Evolutionary conservation across 228 moss, liverwort and hornwort genomes (phyloP), one percentile per base, ranked within the genome.

Genomic region (Sphagnum fallax): DNA sequence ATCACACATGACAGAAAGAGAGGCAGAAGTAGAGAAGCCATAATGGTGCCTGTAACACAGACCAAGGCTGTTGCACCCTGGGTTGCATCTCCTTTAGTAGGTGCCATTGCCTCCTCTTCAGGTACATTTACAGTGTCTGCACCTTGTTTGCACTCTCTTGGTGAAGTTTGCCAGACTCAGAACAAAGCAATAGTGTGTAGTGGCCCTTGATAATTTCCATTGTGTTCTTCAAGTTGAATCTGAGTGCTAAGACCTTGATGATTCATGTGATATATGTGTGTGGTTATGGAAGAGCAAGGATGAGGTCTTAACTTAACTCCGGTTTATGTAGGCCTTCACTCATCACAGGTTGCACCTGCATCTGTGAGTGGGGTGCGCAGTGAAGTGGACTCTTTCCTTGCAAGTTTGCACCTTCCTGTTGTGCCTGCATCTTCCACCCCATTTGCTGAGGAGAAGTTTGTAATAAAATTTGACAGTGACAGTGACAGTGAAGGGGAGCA

Each of bases 401-500:
- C 92, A 16, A 84, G 90, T 79, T 84, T 90, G 69, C 75, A 77
- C 53, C 82, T 92, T 63, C 90, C 92, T 66, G 76, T 81, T 48
- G 60, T 53, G 50, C 77, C 69, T 65, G 32, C 32, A 32, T 57
- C 80, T 61, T 71, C 61, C 14, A 70, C 70, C 63, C 65, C 82
- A 70, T 62, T 72, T 55, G 76, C 64, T 6, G 75, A 79, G 16
- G 74, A 81, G 65, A 82, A 88, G 63, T 85, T 92, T 55, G 71
- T 92, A 18, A 92, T 92, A 53, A 86, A 86, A 70, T 92, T 92
- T 75, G 92, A 90, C 52, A 80, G 80, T 49, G 90, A 90, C 64
- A 90, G 90, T 69, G 92, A 92, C 52, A 92, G 90, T 74, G 92
- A 92, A 52, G 82, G 76, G 67, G 92, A 92, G 59, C 81, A 76